A percentile compares a stretch with the other conserved stretches of the same genome.
Evolutionary conservation across 495 filamentous ascomycete species (phyloP).

Genomic region (Cercophora newfieldiana): DNA sequence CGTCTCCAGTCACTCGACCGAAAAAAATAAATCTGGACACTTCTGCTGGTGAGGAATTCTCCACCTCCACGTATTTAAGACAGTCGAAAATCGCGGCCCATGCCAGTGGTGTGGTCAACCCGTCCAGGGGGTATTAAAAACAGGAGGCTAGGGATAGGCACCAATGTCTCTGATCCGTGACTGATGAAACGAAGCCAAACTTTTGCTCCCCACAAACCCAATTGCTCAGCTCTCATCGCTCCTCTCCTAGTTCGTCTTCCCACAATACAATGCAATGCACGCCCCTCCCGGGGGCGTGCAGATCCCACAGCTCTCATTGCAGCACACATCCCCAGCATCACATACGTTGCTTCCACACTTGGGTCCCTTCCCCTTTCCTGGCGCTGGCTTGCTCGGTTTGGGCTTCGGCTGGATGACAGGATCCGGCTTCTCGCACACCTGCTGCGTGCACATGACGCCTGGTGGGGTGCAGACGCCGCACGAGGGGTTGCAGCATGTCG

Average conservation of each 20-base stretch:
- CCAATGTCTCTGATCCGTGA: too few relatives aligned
- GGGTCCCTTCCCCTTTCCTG: background rate
- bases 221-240: background rate
- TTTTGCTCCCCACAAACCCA: background rate
- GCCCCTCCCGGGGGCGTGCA: conserved; percentile 20
- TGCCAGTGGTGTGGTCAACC: too few relatives aligned
- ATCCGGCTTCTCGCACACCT: background rate
- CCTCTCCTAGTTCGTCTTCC: background rate
- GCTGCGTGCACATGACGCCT: conserved; percentile 13
- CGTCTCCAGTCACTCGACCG: background rate
- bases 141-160: too few relatives aligned
- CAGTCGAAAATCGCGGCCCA: too few relatives aligned
- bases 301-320: conserved; percentile 30
- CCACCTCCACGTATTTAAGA: too few relatives aligned
- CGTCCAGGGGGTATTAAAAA: too few relatives aligned
- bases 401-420: background rate
- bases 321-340: conserved; percentile 22
- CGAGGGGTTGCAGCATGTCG: conserved; percentile 6
- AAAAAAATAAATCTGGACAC: too few relatives aligned
- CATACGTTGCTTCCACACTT: conserved; percentile 24
- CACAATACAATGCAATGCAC: conserved; percentile 28
- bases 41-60: background rate
- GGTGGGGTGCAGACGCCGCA: conserved; percentile 16
- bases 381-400: background rate
- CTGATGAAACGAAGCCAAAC: background rate